phyloP scores from a whole-genome alignment of 805 yeast genomes.

The Brettanomyces sp. region DNA sequence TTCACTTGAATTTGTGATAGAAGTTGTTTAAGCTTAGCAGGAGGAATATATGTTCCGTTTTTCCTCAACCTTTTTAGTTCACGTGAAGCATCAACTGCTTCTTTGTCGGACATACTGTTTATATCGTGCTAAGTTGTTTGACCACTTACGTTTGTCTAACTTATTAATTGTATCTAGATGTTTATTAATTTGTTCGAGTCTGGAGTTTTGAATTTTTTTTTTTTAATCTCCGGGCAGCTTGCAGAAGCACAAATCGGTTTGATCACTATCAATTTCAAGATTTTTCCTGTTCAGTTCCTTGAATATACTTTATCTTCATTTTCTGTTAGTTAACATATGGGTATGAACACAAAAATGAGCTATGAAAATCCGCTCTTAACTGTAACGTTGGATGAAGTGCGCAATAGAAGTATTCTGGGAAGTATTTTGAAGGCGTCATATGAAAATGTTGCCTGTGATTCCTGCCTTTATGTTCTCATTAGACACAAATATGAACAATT shows the following conservation, averaged over 20 bases:
- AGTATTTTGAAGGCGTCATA: not conserved
- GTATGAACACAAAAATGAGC: not conserved
- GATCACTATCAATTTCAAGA: too few species aligned
- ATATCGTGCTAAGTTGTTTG: too few species aligned
- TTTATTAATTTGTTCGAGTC: too few species aligned
- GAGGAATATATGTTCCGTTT: slow-evolving; percentile 46
- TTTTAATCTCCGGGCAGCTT: too few species aligned
- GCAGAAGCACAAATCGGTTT: too few species aligned
- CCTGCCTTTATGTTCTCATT: slow-evolving; percentile 1
- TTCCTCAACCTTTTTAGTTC: slow-evolving; percentile 29
- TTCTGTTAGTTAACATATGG: not conserved
- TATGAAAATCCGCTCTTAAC: slow-evolving; percentile 1
- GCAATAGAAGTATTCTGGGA: not conserved
- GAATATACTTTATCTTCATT: not conserved
- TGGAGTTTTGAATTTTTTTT: too few species aligned
- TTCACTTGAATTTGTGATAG: slow-evolving; percentile 18
- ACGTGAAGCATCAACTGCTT: too few species aligned
- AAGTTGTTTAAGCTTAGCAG: slow-evolving; percentile 38
- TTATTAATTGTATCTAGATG: too few species aligned
- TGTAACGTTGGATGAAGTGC: not conserved
- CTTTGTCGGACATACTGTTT: too few species aligned
- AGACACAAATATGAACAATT: slow-evolving; percentile 14
- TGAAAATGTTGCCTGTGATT: not conserved
- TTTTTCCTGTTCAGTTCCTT: not conserved
- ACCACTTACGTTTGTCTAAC: too few species aligned